phyloP scores from a whole-genome alignment of 1,139 yeast genomes.

The Blastobotrys buckinghamii region DNA sequence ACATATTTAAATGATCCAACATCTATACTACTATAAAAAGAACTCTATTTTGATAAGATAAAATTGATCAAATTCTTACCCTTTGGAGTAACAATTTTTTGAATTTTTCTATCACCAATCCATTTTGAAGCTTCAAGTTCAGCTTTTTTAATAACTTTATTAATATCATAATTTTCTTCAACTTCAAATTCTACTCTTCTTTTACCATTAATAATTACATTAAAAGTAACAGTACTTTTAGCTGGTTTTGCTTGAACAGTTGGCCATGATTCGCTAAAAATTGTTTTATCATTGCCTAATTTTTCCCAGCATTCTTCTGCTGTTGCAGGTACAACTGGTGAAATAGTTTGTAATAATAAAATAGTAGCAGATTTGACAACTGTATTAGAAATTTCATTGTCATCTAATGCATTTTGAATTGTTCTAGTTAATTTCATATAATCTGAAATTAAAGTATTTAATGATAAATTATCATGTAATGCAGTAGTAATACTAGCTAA shows the following conservation, averaged over 20 bases:
- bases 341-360: slow-evolving; percentile 50
- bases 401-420: slow-evolving; percentile 36
- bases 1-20: slow-evolving; percentile 8
- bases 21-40: no score
- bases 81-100: slow-evolving; percentile 21
- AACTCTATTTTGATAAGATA: slow-evolving; percentile 12
- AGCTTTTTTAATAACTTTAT: slow-evolving; percentile 26
- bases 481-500: slow-evolving; percentile 51
- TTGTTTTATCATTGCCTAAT: slow-evolving; percentile 32
- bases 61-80: slow-evolving; percentile 22
- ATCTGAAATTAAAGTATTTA: slow-evolving; percentile 84
- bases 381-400: slow-evolving; percentile 28
- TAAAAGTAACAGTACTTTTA: slow-evolving; percentile 9
- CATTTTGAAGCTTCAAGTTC: slow-evolving; percentile 16
- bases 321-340: slow-evolving; percentile 75
- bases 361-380: slow-evolving; percentile 41
- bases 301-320: slow-evolving; percentile 82
- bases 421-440: slow-evolving; percentile 77
- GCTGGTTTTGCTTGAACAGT: slow-evolving; percentile 15
- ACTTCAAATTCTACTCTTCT: slow-evolving; percentile 40
- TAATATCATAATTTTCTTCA: slow-evolving; percentile 33
- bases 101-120: slow-evolving; percentile 19
- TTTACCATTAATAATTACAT: slow-evolving; percentile 64
- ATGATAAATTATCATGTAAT: slow-evolving; percentile 51
- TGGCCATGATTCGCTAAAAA: slow-evolving; percentile 41